Base-by-base conservation (phyloP, 495 filamentous ascomycete genomes). In the Penicillium cosmopolitanum region DNA sequence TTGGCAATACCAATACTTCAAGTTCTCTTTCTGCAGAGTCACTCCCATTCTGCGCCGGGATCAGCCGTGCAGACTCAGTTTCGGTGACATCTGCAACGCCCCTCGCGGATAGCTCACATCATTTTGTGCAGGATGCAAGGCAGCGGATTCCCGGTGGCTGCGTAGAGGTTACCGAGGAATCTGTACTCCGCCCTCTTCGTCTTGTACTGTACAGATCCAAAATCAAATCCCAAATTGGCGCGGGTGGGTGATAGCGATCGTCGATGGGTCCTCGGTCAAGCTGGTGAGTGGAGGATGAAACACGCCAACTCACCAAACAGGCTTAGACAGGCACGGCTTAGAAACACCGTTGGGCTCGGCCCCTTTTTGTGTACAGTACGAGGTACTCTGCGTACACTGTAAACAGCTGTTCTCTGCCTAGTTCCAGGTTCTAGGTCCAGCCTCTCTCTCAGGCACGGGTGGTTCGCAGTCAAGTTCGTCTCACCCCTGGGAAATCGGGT, bases 221-320 rank as follows among this genome's bases (percentile, higher is more conserved):
- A 48, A 25, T 23, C 13, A 11, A 36, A 13, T 58, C 44, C 38
- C 36, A 16, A 33, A 21, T 51, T 31, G 18, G 35, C 51, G 58
- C 57, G 54, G 58, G 57, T 43, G 52, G 51, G 62, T 63, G 57
- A 70, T 70, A 70, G 62, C 59, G 67, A 70, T 70, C 67, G 67
- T 34, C 57, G 35, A 48, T 51, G 64, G 64, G 57, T 52, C 60
- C 44, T 33, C 53, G 57, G 42, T 35, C 57, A 62, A 59, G 43
- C 15, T 19, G 36, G 35, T 46, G 48, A 60, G 50, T 60, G 64
- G 60, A 55, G 56, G 56, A 54, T 15, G 15, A 18, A 53, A 21
- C 52, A 62, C 53, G 60, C 59, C 60, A 66, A 59, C 23, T 25
- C 28, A 31, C 28, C 8, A 31, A 31, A 46, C 9, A 38, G 36